A percentile compares a stretch with the other conserved stretches of the same genome.
phyloP scores from a whole-genome alignment of 805 yeast species.

The Debaryomyces maramus region DNA sequence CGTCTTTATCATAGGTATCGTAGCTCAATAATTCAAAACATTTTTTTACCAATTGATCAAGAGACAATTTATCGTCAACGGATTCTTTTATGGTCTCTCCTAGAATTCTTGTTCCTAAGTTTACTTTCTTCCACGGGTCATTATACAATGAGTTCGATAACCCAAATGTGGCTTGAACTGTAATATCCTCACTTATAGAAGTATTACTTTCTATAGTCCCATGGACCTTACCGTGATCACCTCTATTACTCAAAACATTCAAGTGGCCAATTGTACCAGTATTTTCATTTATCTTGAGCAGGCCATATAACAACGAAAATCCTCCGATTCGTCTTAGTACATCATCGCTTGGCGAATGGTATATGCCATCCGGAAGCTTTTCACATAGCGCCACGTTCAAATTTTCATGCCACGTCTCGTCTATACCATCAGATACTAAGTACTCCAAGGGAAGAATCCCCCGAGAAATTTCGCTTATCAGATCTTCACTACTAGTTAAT shows the following conservation, averaged over 20 bases:
- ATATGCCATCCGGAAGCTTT: conserved; percentile 7
- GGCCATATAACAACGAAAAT: conserved; percentile 60
- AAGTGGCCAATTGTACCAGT: conserved; percentile 33
- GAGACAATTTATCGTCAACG: conserved; percentile 14
- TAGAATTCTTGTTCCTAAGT: conserved; percentile 43
- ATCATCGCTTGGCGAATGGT: conserved; percentile 7
- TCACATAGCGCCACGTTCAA: conserved; percentile 18
- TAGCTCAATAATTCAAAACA: conserved; percentile 57
- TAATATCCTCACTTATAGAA: conserved; percentile 18
- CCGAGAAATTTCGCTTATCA: conserved; percentile 45
- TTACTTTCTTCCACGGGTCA: conserved; percentile 76
- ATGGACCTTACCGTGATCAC: conserved; percentile 38
- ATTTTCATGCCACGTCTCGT: conserved; percentile 47
- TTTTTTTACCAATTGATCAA: conserved; percentile 46
- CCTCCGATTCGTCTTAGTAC: conserved; percentile 52
- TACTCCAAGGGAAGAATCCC: conserved; percentile 52
- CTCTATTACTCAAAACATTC: conserved; percentile 52
- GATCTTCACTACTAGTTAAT: conserved; percentile 19
- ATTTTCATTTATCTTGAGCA: conserved; percentile 25
- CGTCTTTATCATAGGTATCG: conserved; percentile 33
- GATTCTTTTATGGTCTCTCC: conserved; percentile 21
- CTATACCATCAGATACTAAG: conserved; percentile 33
- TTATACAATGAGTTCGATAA: conserved; percentile 66
- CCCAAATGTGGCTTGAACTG: conserved; percentile 46
- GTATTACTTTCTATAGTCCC: conserved; percentile 11